Base-by-base conservation (phyloP, 2,329 filamentous ascomycete species). In the Coleophoma crateriformis region DNA sequence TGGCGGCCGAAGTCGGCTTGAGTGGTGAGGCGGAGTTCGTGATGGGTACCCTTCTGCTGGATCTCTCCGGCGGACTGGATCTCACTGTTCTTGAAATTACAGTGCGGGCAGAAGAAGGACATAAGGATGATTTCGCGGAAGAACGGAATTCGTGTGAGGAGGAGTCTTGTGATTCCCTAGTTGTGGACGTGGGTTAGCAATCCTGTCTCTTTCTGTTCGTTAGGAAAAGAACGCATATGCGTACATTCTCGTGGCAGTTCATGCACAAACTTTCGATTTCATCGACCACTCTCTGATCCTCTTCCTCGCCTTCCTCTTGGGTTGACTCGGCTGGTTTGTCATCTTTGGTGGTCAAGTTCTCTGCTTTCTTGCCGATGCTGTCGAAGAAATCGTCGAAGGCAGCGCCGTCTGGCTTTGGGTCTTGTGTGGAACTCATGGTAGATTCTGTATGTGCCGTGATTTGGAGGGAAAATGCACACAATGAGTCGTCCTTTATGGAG, bases 61-160 rank as follows among this genome's bases (percentile, higher is more conserved):
- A 97, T 92, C 60, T 90, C 82, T 54, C 90, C 90, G 27, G 94
- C 94, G 8, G 91, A 84, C 67, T 96, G 92, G 60, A 99, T 87
- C 62, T 96, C 92, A 68, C 91, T 91, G 74, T 97, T 96, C 58
- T 87, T 83, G 71, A 92, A 86, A 65, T 84, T 76, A 73, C 94
- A 99, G 70, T 96, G 82, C 6, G 89, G 84, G 75, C 94, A 99
- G 58, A 82, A 81, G 70, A 99, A 99, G 54, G 92, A 97, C 85
- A 96, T 96, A 68, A 99, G 82, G 62, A 99, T 90, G 55, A 99
- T 85, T 69, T 99, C 92, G 72, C 90, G 90, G 76, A 99, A 99
- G 77, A 90, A 97, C 14, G 94, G 94, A 49, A 99, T 96, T 57
- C 84, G 83, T 14, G 95, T 95, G 48, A 99, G 82, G 40, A 99